Percentiles rank a stretch among this genome's conserved stretches.
Evolutionary conservation across 805 yeast species (phyloP).

Genomic region (Yamadazyma philogaea): DNA sequence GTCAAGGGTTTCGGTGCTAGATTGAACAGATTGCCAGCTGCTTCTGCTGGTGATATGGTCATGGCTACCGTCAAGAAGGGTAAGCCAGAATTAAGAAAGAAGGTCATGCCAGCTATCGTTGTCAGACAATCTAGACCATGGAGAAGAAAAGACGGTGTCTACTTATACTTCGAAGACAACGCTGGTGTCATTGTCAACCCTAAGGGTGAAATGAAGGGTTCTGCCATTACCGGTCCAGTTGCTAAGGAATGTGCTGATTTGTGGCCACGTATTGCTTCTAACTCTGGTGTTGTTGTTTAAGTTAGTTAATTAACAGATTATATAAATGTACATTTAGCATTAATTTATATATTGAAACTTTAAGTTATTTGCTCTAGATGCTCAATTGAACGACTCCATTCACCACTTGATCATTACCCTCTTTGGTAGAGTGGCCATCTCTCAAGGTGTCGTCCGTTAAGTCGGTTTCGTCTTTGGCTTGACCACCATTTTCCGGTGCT

Average conservation of each 20-base stretch:
- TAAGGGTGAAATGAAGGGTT: slow-evolving; percentile 99
- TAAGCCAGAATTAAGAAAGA: slow-evolving; percentile 99
- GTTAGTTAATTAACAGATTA: slow-evolving; percentile 1
- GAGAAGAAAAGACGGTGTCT: slow-evolving; percentile 99
- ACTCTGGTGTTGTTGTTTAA: slow-evolving; percentile 99
- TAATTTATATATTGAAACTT: slow-evolving; percentile 4
- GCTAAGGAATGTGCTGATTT: slow-evolving; percentile 99
- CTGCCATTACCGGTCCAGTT: slow-evolving; percentile 99
- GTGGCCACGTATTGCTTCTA: slow-evolving; percentile 99
- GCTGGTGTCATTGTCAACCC: slow-evolving; percentile 99
- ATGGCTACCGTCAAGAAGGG: slow-evolving; percentile 99
- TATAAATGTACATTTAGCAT: slow-evolving; percentile 13
- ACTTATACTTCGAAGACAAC: slow-evolving; percentile 99
- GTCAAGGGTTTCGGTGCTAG: slow-evolving; percentile 99
- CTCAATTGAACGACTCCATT: neutral
- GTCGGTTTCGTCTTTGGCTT: neutral
- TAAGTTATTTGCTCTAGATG: slow-evolving; percentile 4
- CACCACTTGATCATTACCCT: neutral
- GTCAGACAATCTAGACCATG: slow-evolving; percentile 99
- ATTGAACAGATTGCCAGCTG: slow-evolving; percentile 99
- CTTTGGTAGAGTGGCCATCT: neutral
- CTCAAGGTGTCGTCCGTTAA: neutral
- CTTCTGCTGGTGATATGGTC: slow-evolving; percentile 99
- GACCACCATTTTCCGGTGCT: neutral
- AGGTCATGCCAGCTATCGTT: slow-evolving; percentile 99